A percentile compares a stretch with the other conserved stretches of the same genome.
Conservation (phyloP, 2,329 filamentous ascomycete genomes). For the Didymella keratinophila region DNA sequence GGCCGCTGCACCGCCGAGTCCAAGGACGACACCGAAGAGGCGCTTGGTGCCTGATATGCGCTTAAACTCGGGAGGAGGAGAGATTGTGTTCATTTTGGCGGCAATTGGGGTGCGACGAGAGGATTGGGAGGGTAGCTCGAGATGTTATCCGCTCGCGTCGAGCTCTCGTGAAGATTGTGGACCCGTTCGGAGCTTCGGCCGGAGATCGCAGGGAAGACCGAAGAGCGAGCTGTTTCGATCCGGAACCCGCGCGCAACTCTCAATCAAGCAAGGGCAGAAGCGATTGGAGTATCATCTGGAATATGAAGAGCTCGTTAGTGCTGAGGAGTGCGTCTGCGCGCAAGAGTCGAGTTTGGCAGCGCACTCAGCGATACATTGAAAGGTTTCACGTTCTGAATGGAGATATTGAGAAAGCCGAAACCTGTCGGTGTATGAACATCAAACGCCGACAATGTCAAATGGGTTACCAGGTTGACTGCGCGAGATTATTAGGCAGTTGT, state of each 20-base stretch:
- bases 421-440: conserved; percentile 5
- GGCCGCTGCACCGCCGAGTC: conserved; percentile 41
- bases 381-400: conserved; percentile 6
- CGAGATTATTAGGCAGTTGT: too few species aligned
- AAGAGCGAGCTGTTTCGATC: neutral
- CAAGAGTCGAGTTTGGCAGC: neutral
- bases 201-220: neutral
- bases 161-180: conserved; percentile 4
- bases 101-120: neutral
- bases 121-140: neutral
- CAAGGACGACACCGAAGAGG: conserved; percentile 42
- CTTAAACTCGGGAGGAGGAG: conserved; percentile 42
- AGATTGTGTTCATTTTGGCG: conserved; percentile 47
- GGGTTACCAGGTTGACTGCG: neutral
- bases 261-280: neutral
- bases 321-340: too few species aligned
- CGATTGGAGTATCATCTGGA: too few species aligned
- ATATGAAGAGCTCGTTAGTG: too few species aligned
- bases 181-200: conserved; percentile 25
- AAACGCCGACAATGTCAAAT: conserved; percentile 8
- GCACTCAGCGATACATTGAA: neutral
- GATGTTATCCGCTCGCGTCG: neutral
- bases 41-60: conserved; percentile 41
- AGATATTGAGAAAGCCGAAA: conserved; percentile 24
- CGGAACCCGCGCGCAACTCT: neutral